Evolutionary conservation across 345 rosid species (phyloP).

Genomic region (Cochlearia excelsa): DNA sequence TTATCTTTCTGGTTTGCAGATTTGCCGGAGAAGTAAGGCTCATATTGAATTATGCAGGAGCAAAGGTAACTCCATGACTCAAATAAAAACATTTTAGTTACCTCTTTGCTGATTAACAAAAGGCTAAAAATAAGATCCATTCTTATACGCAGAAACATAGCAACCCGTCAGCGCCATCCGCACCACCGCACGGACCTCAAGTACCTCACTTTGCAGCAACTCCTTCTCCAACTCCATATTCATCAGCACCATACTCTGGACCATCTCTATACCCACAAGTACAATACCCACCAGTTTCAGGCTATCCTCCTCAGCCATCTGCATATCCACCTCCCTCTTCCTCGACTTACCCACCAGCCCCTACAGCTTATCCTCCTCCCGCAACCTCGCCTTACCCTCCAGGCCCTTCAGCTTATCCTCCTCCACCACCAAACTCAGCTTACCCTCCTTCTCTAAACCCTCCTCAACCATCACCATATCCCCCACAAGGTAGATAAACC

Average conservation of each 20-base stretch:
- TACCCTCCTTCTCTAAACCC: slow-evolving; percentile 46
- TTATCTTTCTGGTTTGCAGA: slow-evolving; percentile 42
- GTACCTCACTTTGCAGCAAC: slow-evolving; percentile 38
- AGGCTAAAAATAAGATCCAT: background rate
- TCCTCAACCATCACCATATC: slow-evolving; percentile 45
- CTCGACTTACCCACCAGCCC: too few species aligned
- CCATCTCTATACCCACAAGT: slow-evolving; percentile 35
- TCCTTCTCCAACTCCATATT: slow-evolving; percentile 36
- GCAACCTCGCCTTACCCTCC: slow-evolving; percentile 41
- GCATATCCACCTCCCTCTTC: too few species aligned
- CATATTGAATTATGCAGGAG: slow-evolving; percentile 62
- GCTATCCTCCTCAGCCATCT: slow-evolving; percentile 43
- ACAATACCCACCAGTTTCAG: slow-evolving; percentile 36
- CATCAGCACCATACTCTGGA: slow-evolving; percentile 35
- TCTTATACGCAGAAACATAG: slow-evolving; percentile 46
- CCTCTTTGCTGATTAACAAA: background rate
- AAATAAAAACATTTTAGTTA: background rate
- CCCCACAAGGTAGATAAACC: slow-evolving; percentile 47
- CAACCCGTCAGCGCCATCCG: slow-evolving; percentile 38
- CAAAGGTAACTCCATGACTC: slow-evolving; percentile 44
- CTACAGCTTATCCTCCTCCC: slow-evolving; percentile 24
- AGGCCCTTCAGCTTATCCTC: slow-evolving; percentile 43
- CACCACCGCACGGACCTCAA: slow-evolving; percentile 44
- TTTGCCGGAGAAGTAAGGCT: slow-evolving; percentile 76
- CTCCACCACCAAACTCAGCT: slow-evolving; percentile 30